Evolutionary conservation across 371 early-diverging fungal species (phyloP).

Genomic region (Lichtheimia corymbifera): DNA sequence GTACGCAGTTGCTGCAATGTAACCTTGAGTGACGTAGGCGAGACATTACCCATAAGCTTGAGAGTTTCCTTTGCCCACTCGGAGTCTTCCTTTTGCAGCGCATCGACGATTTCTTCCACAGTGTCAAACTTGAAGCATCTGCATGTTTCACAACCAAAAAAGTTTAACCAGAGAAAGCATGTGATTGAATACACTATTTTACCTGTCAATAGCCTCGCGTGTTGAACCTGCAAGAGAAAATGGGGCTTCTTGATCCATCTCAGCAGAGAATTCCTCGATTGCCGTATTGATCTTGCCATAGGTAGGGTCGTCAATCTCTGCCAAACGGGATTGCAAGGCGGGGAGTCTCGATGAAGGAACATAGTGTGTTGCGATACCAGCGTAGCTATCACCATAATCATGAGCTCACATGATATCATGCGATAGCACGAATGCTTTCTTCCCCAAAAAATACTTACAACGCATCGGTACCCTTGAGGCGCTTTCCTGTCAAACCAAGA

Average conservation of each 20-base stretch:
- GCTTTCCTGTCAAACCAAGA: constrained; percentile 89
- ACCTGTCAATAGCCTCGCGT: constrained; percentile 76
- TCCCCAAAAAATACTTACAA: constrained; percentile 49
- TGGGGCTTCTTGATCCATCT: constrained; percentile 26
- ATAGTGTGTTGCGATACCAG: constrained; percentile 91
- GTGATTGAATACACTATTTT: neutral
- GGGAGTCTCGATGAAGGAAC: constrained; percentile 86
- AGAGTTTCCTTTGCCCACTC: constrained; percentile 78
- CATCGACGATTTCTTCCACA: constrained; percentile 80
- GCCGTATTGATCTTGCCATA: constrained; percentile 81
- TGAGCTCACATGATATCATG: neutral
- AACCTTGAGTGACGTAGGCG: constrained; percentile 90
- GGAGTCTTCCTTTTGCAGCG: constrained; percentile 67
- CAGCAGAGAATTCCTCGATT: constrained; percentile 91
- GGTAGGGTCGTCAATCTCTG: constrained; percentile 79
- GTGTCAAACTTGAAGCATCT: constrained; percentile 71
- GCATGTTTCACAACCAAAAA: neutral
- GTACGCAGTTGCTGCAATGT: constrained; percentile 79
- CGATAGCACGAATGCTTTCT: constrained; percentile 4
- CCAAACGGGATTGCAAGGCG: constrained; percentile 78
- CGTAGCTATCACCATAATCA: constrained; percentile 2
- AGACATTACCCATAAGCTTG: constrained; percentile 63
- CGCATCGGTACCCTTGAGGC: constrained; percentile 82
- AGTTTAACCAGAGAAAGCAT: neutral
- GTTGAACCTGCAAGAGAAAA: constrained; percentile 63